Evolutionary conservation across 176 grass and related monocot genomes (phyloP).

Genomic region (Triticum aestivum): IWGSC_CS_RefSeq_v2.1 NC_057796.1:481824249-481824748

Average conservation of each 20-base stretch:
- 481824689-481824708: neutral
- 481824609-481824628: neutral
- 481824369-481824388: constrained; percentile 78
- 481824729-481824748: neutral
- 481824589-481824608: neutral
- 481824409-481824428: constrained; percentile 87
- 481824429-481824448: constrained; percentile 91
- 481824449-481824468: constrained; percentile 8
- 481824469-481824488: constrained; percentile 9
- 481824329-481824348: constrained; percentile 91
- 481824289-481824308: constrained; percentile 88
- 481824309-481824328: constrained; percentile 87
- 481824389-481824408: constrained; percentile 90
- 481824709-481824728: neutral
- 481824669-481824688: neutral
- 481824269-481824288: constrained; percentile 97
- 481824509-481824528: neutral
- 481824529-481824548: neutral
- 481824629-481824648: neutral
- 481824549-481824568: constrained; percentile 2
- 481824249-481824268: constrained; percentile 6
- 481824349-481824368: constrained; percentile 80
- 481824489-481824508: neutral
- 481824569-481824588: neutral
- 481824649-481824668: neutral